phyloP scores from a whole-genome alignment of 129 eudicot species.

The Solidago caesia region DNA sequence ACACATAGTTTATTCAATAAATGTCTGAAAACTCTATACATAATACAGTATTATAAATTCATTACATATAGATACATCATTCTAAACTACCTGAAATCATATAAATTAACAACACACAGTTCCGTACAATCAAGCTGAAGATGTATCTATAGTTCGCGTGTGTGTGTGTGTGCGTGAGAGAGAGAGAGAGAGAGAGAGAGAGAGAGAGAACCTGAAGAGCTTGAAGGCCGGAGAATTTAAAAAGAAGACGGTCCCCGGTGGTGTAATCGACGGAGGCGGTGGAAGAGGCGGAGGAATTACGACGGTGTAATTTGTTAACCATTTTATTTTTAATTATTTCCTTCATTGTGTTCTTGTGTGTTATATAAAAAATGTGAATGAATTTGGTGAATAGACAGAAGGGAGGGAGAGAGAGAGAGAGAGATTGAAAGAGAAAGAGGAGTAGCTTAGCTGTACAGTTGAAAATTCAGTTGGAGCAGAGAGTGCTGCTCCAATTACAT shows the following conservation, averaged over 20 bases:
- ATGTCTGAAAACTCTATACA: too few species aligned
- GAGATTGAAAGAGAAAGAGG: constrained; percentile 34
- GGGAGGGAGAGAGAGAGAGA: neutral
- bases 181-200: constrained; percentile 1
- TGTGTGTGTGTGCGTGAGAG: neutral
- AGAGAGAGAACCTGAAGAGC: constrained; percentile 42
- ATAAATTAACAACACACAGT: neutral
- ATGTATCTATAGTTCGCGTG: neutral
- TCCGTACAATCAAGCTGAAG: neutral
- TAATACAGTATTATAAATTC: too few species aligned
- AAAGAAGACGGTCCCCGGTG: constrained; percentile 43
- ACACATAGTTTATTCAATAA: constrained; percentile 6
- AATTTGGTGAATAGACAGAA: too few species aligned
- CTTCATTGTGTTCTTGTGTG: constrained; percentile 19
- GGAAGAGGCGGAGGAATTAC: constrained; percentile 43
- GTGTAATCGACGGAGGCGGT: constrained; percentile 41
- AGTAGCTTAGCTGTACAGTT: constrained; percentile 36
- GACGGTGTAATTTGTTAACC: constrained; percentile 62
- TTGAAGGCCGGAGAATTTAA: constrained; percentile 54
- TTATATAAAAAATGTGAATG: neutral
- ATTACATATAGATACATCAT: neutral
- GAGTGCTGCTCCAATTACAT: constrained; percentile 35
- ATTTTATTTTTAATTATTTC: constrained; percentile 36
- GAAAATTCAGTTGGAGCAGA: constrained; percentile 43
- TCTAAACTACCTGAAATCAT: too few species aligned